Evolutionary conservation across 192 early-diverging fungal species (phyloP).

Genomic region (Coemansia sp.): DNA sequence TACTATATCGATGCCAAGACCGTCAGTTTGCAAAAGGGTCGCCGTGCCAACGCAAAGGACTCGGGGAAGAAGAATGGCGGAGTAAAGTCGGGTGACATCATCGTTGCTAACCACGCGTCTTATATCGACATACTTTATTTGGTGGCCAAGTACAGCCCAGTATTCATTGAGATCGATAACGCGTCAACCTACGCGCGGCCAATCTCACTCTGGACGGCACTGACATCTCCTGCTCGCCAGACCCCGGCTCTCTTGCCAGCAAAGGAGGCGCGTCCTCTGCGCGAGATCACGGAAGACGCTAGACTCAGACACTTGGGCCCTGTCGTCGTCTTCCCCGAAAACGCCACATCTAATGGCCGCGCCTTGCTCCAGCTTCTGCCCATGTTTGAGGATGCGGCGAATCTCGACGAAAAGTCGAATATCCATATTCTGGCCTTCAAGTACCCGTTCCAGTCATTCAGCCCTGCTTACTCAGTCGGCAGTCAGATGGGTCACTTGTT

Average conservation of each 20-base stretch:
- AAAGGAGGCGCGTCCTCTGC: slow-evolving; percentile 27
- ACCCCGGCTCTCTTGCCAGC: slow-evolving; percentile 45
- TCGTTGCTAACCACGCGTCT: slow-evolving; percentile 79
- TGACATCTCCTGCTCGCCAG: slow-evolving; percentile 26
- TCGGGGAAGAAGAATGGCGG: neutral
- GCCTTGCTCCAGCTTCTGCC: slow-evolving; percentile 77
- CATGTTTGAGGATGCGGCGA: slow-evolving; percentile 64
- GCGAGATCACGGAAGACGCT: slow-evolving; percentile 36
- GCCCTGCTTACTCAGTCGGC: slow-evolving; percentile 55
- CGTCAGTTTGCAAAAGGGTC: slow-evolving; percentile 68
- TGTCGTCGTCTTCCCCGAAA: slow-evolving; percentile 52
- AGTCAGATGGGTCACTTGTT: slow-evolving; percentile 61
- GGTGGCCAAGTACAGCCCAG: slow-evolving; percentile 60
- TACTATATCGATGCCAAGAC: slow-evolving; percentile 66
- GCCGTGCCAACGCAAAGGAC: slow-evolving; percentile 22
- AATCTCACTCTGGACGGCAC: slow-evolving; percentile 35
- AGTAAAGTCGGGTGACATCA: slow-evolving; percentile 69
- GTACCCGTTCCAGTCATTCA: slow-evolving; percentile 39
- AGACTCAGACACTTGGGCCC: slow-evolving; percentile 23
- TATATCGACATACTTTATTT: slow-evolving; percentile 83
- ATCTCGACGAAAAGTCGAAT: slow-evolving; percentile 58
- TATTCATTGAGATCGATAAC: slow-evolving; percentile 55
- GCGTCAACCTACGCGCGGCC: slow-evolving; percentile 32
- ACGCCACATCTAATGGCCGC: slow-evolving; percentile 84
- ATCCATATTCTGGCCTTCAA: slow-evolving; percentile 60